Evolutionary conservation across 1,284 basidiomycete species (phyloP).

Genomic region (Mycena citricolor): DNA sequence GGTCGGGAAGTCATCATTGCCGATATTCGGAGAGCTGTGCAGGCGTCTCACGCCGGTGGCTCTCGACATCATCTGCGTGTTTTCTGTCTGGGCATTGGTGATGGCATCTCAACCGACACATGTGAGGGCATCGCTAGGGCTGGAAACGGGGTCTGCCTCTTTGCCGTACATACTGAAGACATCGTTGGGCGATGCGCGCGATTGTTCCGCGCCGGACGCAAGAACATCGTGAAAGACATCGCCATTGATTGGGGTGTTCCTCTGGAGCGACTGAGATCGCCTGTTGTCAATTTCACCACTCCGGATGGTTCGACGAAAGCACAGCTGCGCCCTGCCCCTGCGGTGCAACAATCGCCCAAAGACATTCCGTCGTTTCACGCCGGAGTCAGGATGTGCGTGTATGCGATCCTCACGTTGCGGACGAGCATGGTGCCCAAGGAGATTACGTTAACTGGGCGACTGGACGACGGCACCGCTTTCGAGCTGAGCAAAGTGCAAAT

Average conservation of each 20-base stretch:
- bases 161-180: slow-evolving; percentile 43
- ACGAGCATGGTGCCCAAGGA: slow-evolving; percentile 34
- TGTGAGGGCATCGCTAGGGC: slow-evolving; percentile 50
- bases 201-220: slow-evolving; percentile 49
- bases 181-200: slow-evolving; percentile 49
- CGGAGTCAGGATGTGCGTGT: slow-evolving; percentile 45
- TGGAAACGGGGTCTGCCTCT: slow-evolving; percentile 49
- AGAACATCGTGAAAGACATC: slow-evolving; percentile 43
- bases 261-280: slow-evolving; percentile 22
- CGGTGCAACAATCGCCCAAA: slow-evolving; percentile 45
- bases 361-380: slow-evolving; percentile 42
- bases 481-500: slow-evolving; percentile 41
- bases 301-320: slow-evolving; percentile 13
- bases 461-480: slow-evolving; percentile 34
- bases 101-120: slow-evolving; percentile 45
- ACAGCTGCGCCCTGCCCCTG: slow-evolving; percentile 32
- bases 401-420: slow-evolving; percentile 40
- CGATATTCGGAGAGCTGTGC: slow-evolving; percentile 33
- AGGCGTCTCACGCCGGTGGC: slow-evolving; percentile 21
- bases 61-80: slow-evolving; percentile 38
- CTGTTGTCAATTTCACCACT: slow-evolving; percentile 29
- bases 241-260: slow-evolving; percentile 49
- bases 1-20: slow-evolving; percentile 25
- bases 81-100: slow-evolving; percentile 58
- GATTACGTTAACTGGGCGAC: slow-evolving; percentile 39